Percentiles rank a stretch among this genome's conserved stretches.
Conservation (phyloP, 768 basidiomycete genomes). For the Pulveroboletus ravenelii region DNA sequence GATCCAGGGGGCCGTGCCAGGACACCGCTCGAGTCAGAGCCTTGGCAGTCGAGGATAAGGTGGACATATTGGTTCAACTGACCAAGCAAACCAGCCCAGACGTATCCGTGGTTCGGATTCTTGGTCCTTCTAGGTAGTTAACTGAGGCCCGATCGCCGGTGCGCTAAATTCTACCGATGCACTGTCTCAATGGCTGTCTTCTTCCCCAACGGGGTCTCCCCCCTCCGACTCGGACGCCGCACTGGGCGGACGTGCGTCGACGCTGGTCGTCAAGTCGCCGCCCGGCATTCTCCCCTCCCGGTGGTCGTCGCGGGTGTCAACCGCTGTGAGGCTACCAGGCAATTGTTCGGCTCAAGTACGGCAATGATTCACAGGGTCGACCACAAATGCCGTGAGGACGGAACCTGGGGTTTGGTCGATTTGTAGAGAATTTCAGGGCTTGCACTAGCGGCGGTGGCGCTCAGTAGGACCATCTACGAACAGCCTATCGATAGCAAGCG, state of each 20-base stretch:
- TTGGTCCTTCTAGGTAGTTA: no score
- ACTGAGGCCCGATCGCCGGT: background rate
- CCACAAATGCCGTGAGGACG: background rate
- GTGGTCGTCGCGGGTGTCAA: background rate
- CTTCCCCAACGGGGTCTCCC: background rate
- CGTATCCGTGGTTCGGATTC: background rate
- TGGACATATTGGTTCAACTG: background rate
- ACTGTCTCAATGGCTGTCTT: background rate
- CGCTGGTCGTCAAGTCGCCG: background rate
- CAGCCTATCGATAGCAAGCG: no score
- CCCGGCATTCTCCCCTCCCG: background rate
- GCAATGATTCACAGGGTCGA: background rate
- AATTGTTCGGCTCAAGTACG: background rate
- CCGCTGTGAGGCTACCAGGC: background rate
- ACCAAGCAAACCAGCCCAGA: slow-evolving; percentile 2
- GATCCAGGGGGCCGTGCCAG: background rate
- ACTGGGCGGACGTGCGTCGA: background rate
- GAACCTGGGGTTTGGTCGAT: background rate
- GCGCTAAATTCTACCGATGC: background rate
- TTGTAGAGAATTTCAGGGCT: background rate
- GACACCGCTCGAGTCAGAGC: background rate
- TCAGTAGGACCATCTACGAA: no score
- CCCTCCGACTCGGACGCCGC: background rate
- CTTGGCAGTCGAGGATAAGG: background rate
- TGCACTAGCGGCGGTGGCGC: background rate